Evolutionary conservation across 106 monocot species (phyloP).

Genomic region (Posidonia australis): DNA sequence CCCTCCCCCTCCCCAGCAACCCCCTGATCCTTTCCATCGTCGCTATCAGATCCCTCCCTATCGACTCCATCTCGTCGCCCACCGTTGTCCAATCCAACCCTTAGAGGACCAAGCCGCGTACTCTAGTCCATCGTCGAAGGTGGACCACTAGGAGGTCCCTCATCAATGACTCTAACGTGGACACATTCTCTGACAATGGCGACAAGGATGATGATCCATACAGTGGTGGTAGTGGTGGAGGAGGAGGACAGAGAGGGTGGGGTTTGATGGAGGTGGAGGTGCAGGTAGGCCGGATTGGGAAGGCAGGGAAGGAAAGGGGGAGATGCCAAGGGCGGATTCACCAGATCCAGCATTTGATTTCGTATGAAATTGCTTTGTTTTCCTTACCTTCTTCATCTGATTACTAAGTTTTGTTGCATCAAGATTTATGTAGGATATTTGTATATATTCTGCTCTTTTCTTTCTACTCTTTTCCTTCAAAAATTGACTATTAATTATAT

Average conservation of each 20-base stretch:
- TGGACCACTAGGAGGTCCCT: conserved; percentile 8
- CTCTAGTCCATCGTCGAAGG: conserved; percentile 39
- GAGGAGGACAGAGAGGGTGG: too few relatives aligned
- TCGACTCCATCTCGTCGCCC: conserved; percentile 22
- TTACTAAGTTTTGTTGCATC: too few relatives aligned
- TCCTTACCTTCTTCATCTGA: too few relatives aligned
- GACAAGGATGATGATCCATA: conserved; percentile 21
- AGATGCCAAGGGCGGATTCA: conserved; percentile 1
- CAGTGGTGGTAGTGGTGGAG: conserved; percentile 18
- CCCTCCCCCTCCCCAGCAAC: conserved; percentile 12
- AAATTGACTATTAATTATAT: too few relatives aligned
- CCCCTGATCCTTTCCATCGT: conserved; percentile 17
- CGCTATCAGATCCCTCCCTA: conserved; percentile 2
- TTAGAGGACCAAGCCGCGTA: conserved; percentile 25
- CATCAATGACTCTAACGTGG: conserved; percentile 11
- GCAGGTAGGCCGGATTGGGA: too few relatives aligned
- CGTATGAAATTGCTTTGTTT: neutral
- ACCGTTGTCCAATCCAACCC: conserved; percentile 25
- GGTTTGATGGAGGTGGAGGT: too few relatives aligned
- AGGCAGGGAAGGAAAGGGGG: conserved; percentile 9
- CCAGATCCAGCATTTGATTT: conserved; percentile 56
- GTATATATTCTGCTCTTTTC: too few relatives aligned
- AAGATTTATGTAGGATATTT: too few relatives aligned
- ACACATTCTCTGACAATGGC: conserved; percentile 11
- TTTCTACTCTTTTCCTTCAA: too few relatives aligned